A percentile compares a stretch with the other conserved stretches of the same genome.
These are phyloP conservation scores for Penicillium coffeae DNA, from an alignment of 495 filamentous ascomycete genomes.

Conservation along the genomic window DNA sequence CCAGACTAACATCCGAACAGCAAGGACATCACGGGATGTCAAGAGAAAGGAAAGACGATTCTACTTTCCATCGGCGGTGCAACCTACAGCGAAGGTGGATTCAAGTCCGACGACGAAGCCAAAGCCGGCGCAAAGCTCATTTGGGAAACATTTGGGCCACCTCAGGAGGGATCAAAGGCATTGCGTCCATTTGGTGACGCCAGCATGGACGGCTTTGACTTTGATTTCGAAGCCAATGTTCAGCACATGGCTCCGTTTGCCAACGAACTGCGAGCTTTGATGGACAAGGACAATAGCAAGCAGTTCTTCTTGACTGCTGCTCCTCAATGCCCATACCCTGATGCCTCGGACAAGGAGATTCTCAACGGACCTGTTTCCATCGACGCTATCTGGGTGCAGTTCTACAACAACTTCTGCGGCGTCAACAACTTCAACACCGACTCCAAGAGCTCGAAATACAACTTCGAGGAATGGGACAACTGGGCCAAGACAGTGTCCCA, in stretches of 20 bases:
- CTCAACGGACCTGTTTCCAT: constrained; percentile 50
- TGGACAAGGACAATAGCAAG: constrained; percentile 47
- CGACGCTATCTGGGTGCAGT: constrained; percentile 67
- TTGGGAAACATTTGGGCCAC: constrained; percentile 63
- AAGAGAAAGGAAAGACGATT: constrained; percentile 60
- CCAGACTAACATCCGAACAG: constrained; percentile 25
- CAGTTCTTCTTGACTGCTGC: constrained; percentile 60
- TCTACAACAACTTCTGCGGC: constrained; percentile 75
- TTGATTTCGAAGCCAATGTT: constrained; percentile 56
- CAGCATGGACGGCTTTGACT: constrained; percentile 68
- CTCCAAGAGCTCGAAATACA: constrained; percentile 55
- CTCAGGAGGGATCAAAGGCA: constrained; percentile 14
- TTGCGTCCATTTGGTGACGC: constrained; percentile 62
- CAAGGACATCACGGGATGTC: constrained; percentile 61
- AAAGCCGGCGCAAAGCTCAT: constrained; percentile 53
- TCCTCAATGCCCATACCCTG: constrained; percentile 65
- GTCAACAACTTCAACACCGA: constrained; percentile 48
- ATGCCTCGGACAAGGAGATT: constrained; percentile 54
- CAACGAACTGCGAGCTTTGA: constrained; percentile 49
- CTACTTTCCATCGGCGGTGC: constrained; percentile 65
- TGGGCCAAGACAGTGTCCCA: constrained; percentile 61
- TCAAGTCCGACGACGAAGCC: constrained; percentile 51
- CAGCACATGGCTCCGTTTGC: constrained; percentile 54
- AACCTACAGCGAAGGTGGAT: constrained; percentile 59
- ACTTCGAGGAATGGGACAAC: constrained; percentile 66